A percentile compares a stretch with the other conserved stretches of the same genome.
Evolutionary conservation across 1,284 basidiomycete species (phyloP).

Genomic region (Leccinum pachyderme): DNA sequence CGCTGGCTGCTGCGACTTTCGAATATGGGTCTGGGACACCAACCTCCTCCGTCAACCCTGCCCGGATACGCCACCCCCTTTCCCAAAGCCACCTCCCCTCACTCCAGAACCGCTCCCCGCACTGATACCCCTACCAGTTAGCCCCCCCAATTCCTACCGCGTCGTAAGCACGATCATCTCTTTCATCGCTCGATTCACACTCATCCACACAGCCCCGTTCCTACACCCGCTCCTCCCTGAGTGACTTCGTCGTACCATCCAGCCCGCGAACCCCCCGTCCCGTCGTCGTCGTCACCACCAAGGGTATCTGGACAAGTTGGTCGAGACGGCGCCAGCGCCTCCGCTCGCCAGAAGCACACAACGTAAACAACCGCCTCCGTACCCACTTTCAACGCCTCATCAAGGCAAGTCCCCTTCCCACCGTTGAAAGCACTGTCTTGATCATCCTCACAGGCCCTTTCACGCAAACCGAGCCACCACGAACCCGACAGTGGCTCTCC

Average conservation of each 20-base stretch:
- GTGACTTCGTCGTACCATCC: no score
- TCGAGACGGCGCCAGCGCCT: conserved; percentile 1
- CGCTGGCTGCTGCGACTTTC: conserved; percentile 31
- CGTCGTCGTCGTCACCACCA: not conserved
- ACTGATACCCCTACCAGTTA: conserved; percentile 24
- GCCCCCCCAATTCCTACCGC: conserved; percentile 20
- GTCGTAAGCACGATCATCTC: conserved; percentile 12
- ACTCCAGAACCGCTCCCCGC: not conserved
- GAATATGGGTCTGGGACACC: conserved; percentile 34
- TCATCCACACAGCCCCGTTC: conserved; percentile 15
- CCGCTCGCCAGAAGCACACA: not conserved
- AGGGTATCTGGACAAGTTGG: conserved; percentile 16
- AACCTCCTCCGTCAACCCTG: conserved; percentile 18
- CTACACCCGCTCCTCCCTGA: not conserved
- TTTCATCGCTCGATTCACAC: not conserved
- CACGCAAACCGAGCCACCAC: conserved; percentile 1
- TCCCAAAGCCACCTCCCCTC: conserved; percentile 3
- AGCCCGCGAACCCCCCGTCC: not conserved
- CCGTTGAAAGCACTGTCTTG: not conserved
- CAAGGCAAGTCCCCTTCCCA: conserved; percentile 11
- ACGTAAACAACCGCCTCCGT: conserved; percentile 7
- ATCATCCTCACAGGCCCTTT: conserved; percentile 13
- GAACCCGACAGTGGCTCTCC: not conserved
- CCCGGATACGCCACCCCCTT: conserved; percentile 5
- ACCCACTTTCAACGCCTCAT: conserved; percentile 18